These are phyloP conservation scores for Thalia dealbata DNA, from an alignment of 176 grass and related monocot genomes.

Conservation along the genomic window DNA sequence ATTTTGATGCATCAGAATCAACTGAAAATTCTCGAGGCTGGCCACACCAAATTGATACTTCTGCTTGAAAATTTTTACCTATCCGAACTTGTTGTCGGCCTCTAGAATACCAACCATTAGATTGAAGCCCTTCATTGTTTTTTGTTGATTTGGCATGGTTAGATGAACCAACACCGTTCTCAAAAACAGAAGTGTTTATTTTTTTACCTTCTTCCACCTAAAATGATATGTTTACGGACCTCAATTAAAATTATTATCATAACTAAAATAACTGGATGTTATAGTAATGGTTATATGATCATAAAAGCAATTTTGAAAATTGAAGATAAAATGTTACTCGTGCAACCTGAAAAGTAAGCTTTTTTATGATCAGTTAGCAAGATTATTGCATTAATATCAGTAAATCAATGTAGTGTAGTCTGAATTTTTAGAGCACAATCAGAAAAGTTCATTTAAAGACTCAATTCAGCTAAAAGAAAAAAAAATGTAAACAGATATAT, in stretches of 20 bases:
- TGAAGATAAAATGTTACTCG: background rate
- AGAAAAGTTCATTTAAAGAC: no score
- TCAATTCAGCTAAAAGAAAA: no score
- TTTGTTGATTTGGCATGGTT: background rate
- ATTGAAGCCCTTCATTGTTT: background rate
- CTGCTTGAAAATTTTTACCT: slow-evolving; percentile 25
- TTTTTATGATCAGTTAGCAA: background rate
- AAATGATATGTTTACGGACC: background rate
- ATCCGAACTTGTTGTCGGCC: background rate
- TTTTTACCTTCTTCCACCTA: background rate
- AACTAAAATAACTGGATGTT: background rate
- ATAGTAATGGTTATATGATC: background rate
- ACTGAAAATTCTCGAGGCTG: slow-evolving; percentile 15
- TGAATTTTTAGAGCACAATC: no score
- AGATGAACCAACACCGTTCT: background rate
- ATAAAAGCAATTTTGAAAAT: background rate
- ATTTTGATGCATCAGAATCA: slow-evolving; percentile 25
- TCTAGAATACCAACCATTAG: background rate
- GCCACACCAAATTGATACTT: slow-evolving; percentile 37
- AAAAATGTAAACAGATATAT: no score
- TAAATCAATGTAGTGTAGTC: background rate
- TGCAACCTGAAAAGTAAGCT: background rate
- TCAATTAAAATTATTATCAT: background rate
- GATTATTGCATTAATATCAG: background rate
- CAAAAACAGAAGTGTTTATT: background rate